phyloP scores from a whole-genome alignment of 2,329 filamentous ascomycete genomes.

The Sclerotinia subarctica region DNA sequence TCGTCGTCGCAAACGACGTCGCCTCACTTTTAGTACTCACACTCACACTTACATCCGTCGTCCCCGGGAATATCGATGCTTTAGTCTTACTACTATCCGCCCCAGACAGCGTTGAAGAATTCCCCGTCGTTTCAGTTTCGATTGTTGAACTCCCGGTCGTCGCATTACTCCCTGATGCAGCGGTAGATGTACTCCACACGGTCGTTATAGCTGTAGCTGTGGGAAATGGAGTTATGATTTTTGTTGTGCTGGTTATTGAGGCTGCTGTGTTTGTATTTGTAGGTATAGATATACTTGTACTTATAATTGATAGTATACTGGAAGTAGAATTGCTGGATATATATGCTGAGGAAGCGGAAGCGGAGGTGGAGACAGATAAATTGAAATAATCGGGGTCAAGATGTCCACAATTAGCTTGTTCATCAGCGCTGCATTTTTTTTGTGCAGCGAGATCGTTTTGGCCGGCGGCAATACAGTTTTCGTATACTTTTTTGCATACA shows the following conservation, averaged over 20 bases:
- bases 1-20: too few relatives aligned
- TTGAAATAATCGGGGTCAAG: conserved; percentile 25
- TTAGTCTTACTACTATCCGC: background rate
- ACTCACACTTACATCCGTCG: background rate
- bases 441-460: conserved; percentile 47
- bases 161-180: background rate
- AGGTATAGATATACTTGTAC: background rate
- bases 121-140: background rate
- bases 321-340: background rate
- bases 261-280: background rate
- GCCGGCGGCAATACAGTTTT: conserved; percentile 45
- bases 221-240: background rate
- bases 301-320: background rate
- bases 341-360: too few relatives aligned
- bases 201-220: background rate
- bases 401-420: conserved; percentile 50
- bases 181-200: conserved; percentile 7
- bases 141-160: background rate
- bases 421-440: conserved; percentile 44
- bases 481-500: conserved; percentile 53
- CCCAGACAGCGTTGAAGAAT: background rate
- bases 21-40: background rate
- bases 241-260: background rate
- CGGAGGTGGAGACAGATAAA: background rate
- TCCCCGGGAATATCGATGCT: background rate